Evolutionary conservation across 257 asterid genomes (phyloP).

Genomic region (Vinca minor): DNA sequence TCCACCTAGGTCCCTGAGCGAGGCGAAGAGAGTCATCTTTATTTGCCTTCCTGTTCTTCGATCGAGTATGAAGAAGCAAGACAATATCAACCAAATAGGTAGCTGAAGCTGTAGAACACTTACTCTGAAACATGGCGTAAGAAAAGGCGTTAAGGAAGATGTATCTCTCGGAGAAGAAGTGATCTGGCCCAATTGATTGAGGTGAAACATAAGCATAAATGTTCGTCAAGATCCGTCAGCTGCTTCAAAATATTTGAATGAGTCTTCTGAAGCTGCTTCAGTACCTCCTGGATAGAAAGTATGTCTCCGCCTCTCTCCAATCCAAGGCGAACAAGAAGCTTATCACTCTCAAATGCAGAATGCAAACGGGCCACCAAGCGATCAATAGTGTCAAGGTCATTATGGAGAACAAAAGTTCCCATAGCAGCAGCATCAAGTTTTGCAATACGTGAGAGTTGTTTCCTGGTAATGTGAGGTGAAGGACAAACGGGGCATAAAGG

Average conservation of each 20-base stretch:
- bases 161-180: conserved; percentile 39
- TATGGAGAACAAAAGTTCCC: conserved; percentile 56
- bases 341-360: conserved; percentile 47
- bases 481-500: conserved; percentile 25
- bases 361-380: conserved; percentile 53
- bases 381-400: conserved; percentile 64
- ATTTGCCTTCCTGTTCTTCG: neutral
- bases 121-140: neutral
- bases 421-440: conserved; percentile 75
- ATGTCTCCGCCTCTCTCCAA: conserved; percentile 63
- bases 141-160: conserved; percentile 1
- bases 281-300: conserved; percentile 54
- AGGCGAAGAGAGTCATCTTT: neutral
- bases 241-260: conserved; percentile 48
- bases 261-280: conserved; percentile 55
- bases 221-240: conserved; percentile 76
- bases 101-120: neutral
- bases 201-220: conserved; percentile 63
- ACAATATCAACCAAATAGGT: too few relatives aligned
- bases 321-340: conserved; percentile 39
- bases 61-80: too few relatives aligned
- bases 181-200: conserved; percentile 70
- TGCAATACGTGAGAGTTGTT: conserved; percentile 45
- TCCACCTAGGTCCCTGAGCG: neutral
- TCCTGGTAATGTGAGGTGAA: conserved; percentile 33